phyloP scores from a whole-genome alignment of 192 early-diverging fungal genomes.

The Backusella circina region DNA sequence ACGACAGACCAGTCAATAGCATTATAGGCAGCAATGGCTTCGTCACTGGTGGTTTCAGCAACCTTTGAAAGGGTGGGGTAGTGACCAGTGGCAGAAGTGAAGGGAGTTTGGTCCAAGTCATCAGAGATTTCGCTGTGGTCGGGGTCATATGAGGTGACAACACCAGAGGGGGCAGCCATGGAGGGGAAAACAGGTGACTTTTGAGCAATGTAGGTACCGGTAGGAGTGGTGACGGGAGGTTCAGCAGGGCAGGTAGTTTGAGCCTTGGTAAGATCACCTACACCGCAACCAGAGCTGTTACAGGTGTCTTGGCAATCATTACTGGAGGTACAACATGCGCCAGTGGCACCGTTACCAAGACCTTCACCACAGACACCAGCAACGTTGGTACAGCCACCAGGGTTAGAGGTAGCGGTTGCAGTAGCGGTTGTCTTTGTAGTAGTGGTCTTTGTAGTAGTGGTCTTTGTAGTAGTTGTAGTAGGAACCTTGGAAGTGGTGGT shows the following conservation, averaged over 20 bases:
- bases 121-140: not conserved
- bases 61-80: not conserved
- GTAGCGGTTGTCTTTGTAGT: not conserved
- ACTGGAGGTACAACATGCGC: not conserved
- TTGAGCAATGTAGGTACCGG: slow-evolving; percentile 17
- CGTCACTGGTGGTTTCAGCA: not conserved
- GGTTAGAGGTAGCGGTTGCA: not conserved
- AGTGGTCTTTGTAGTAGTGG: not conserved
- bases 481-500: not conserved
- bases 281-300: not conserved
- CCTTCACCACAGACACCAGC: not conserved
- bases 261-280: not conserved
- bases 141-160: not conserved
- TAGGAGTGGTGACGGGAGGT: not conserved
- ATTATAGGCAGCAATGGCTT: slow-evolving; percentile 14
- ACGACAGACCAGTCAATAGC: slow-evolving; percentile 6
- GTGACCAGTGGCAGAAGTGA: not conserved
- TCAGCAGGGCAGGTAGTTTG: not conserved
- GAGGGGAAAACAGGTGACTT: not conserved
- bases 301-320: not conserved
- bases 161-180: slow-evolving; percentile 14
- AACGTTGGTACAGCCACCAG: not conserved
- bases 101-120: not conserved
- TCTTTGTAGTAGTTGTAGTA: not conserved
- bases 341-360: not conserved